Percentiles rank a stretch among this genome's conserved stretches.
Conservation (phyloP, 331 rosid genomes). For the Stylosanthes scabra region DNA sequence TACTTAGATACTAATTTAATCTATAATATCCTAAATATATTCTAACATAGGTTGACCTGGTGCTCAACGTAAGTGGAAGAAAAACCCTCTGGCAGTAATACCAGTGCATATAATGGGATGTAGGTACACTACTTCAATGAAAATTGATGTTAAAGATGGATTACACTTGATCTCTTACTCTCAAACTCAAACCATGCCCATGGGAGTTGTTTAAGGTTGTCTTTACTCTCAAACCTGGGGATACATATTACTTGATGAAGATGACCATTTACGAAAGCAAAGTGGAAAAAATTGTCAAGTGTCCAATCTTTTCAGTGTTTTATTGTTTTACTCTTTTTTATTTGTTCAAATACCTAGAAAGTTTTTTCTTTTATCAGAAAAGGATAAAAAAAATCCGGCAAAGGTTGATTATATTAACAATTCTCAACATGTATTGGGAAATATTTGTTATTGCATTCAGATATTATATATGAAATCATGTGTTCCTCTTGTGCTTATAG, state of each 20-base stretch:
- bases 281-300: not conserved
- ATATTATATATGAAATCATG: not conserved
- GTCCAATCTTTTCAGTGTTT: not conserved
- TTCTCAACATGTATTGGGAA: constrained; percentile 16
- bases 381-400: constrained; percentile 3
- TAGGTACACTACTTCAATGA: not conserved
- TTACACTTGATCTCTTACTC: no score
- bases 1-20: no score
- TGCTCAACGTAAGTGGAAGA: not conserved
- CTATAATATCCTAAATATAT: no score
- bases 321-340: not conserved
- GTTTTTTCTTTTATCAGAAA: no score
- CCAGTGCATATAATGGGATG: not conserved
- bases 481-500: constrained; percentile 25
- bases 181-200: not conserved
- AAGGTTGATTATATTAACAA: constrained; percentile 12
- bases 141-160: no score
- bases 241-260: not conserved
- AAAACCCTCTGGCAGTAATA: not conserved
- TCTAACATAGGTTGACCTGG: not conserved
- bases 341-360: constrained; percentile 24
- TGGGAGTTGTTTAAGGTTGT: not conserved
- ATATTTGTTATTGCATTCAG: constrained; percentile 20
- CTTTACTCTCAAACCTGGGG: not conserved
- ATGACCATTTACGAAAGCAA: not conserved